A percentile compares a stretch with the other conserved stretches of the same genome.
These are phyloP conservation scores for Volvox carteri DNA, from an alignment of 163 green algal species.

Conservation along the genomic window DNA sequence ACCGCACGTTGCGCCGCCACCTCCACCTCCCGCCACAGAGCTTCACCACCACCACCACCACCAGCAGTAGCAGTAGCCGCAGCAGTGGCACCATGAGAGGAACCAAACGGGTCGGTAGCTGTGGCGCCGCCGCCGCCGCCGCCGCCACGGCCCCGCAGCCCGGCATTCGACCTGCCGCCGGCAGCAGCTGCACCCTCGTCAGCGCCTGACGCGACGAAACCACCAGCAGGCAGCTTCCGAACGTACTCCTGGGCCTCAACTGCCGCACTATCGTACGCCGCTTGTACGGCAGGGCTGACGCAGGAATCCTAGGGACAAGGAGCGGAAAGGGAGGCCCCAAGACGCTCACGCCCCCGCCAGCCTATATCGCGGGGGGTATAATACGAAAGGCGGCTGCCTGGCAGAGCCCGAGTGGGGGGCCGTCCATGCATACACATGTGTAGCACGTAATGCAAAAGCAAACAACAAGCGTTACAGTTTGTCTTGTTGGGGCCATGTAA, in stretches of 20 bases:
- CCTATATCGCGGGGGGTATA: too few species aligned
- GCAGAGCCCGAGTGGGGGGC: too few species aligned
- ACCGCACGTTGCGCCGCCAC: constrained; percentile 45
- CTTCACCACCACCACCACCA: background rate
- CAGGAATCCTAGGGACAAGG: constrained; percentile 52
- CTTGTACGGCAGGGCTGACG: background rate
- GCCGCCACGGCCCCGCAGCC: background rate
- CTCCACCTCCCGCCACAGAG: constrained; percentile 40
- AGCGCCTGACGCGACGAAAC: too few species aligned
- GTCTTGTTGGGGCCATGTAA: too few species aligned
- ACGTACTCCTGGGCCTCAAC: constrained; percentile 10
- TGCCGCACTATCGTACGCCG: constrained; percentile 12
- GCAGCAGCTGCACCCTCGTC: too few species aligned
- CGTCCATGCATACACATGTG: too few species aligned
- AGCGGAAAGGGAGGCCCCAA: too few species aligned
- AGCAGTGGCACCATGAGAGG: background rate
- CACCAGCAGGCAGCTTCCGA: background rate
- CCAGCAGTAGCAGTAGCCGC: too few species aligned
- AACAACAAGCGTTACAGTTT: too few species aligned
- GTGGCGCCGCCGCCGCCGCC: too few species aligned
- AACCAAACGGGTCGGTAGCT: background rate
- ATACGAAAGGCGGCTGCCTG: too few species aligned
- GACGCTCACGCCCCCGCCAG: background rate
- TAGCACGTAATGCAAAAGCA: too few species aligned
- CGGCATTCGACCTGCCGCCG: background rate